Conservation (phyloP, 2,329 filamentous ascomycete genomes). For the Microsporum audouinii region DNA sequence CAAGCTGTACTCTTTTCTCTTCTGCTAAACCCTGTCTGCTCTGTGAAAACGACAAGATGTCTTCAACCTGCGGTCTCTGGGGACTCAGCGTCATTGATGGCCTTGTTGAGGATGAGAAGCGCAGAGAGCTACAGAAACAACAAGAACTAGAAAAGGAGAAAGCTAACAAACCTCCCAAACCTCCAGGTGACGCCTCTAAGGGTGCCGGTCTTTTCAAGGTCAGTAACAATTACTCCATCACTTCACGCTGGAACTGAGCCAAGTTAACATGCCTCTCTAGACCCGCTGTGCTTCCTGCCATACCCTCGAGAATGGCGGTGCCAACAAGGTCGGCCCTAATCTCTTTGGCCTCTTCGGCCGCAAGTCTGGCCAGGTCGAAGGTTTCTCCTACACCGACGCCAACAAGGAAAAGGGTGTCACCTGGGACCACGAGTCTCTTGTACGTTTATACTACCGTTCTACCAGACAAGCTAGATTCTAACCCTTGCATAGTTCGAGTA, state of each 20-base stretch:
- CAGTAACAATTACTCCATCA: slow-evolving; percentile 1
- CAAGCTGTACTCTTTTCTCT: neutral
- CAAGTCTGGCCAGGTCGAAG: slow-evolving; percentile 80
- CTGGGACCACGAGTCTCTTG: slow-evolving; percentile 78
- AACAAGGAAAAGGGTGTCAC: slow-evolving; percentile 94
- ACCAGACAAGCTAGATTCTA: slow-evolving; percentile 13
- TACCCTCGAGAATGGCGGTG: slow-evolving; percentile 77
- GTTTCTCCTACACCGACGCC: slow-evolving; percentile 96
- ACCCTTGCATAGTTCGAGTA: slow-evolving; percentile 62
- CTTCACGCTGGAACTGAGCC: slow-evolving; percentile 9
- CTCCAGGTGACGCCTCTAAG: slow-evolving; percentile 13
- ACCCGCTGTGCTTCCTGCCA: slow-evolving; percentile 98
- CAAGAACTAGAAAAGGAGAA: neutral
- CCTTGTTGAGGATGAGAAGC: slow-evolving; percentile 4
- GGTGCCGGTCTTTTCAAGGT: slow-evolving; percentile 16
- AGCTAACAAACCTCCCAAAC: slow-evolving; percentile 8
- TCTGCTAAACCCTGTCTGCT: neutral
- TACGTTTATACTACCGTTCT: slow-evolving; percentile 34
- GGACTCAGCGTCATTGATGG: neutral
- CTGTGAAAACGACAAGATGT: neutral
- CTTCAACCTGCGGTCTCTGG: neutral
- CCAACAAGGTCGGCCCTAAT: slow-evolving; percentile 97
- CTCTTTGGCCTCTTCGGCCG: slow-evolving; percentile 96
- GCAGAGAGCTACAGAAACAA: slow-evolving; percentile 7
- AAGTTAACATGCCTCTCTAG: slow-evolving; percentile 45